Base-by-base conservation (phyloP, 768 basidiomycete species). In the Amylocystis lapponica region DNA sequence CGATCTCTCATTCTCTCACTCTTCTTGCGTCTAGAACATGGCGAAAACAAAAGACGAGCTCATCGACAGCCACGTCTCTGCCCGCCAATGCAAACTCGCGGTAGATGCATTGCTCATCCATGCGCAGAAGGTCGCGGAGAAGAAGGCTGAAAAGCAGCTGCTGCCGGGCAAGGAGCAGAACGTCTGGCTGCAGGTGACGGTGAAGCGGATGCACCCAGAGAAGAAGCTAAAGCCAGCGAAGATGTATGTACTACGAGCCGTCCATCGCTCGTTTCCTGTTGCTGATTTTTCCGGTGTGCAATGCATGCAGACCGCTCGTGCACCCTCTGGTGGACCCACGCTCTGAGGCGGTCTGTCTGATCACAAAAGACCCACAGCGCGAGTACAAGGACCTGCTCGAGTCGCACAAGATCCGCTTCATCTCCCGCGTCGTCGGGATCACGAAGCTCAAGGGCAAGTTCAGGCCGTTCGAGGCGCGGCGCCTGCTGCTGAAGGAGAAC, bases 281-380 rank as follows among this genome's bases (percentile, higher is more conserved):
- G n/a, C n/a, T n/a, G 26, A 10, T 17, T 29, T 23, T 17, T 17
- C 29, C 21, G 16, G 34, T 5, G 19, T 9, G 14, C 7, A n/a
- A n/a, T n/a, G n/a, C n/a, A 1, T 10, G 0, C 54, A 83, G 91
- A 45, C 82, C 86, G 5, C 72, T 99, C 34, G 78, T 76, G 29
- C 75, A 96, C 59, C 86, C 86, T 25, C 65, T 90, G 48, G 78
- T 89, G 57, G 93, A 89, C 70, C 95, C 86, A 11, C 80, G 86
- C 39, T 80, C 75, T 12, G 80, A 79, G 5, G 65, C 85, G 9
- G 74, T 99, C 39, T 97, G 94, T 63, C 72, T 99, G 39, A 85
- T 99, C 64, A 86, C 86, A 39, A 98, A 97, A 66, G 90, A 95
- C 61, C 95, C 95, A 2, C 95, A 98, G 55, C 72, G 95, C 34